Percentiles rank a stretch among this genome's conserved stretches.
Evolutionary conservation across 768 basidiomycete species (phyloP).

Genomic region (Saitozyma sp.): DNA sequence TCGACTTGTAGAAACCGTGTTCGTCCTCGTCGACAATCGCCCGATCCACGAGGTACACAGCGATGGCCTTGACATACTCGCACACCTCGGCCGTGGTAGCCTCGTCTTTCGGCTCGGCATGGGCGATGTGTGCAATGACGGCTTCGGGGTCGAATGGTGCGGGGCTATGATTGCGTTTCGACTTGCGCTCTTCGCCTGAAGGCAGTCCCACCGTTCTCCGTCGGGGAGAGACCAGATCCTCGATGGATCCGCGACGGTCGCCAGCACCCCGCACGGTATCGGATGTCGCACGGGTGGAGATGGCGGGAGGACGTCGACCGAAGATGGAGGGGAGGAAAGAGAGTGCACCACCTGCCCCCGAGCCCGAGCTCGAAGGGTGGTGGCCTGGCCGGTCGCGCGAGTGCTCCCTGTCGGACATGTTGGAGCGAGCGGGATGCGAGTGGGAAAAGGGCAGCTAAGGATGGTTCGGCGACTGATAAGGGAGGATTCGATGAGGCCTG

Average conservation of each 20-base stretch:
- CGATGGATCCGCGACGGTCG: slow-evolving; percentile 7
- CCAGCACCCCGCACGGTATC: slow-evolving; percentile 7
- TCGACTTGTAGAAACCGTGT: slow-evolving; percentile 7
- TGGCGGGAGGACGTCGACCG: slow-evolving; percentile 13
- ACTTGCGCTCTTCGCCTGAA: not conserved
- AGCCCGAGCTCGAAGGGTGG: slow-evolving; percentile 14
- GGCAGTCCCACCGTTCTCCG: not conserved
- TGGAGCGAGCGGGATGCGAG: not conserved
- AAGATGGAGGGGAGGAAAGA: slow-evolving; percentile 21
- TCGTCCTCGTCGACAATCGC: slow-evolving; percentile 14
- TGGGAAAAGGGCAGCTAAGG: too few relatives aligned
- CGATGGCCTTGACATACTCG: slow-evolving; percentile 36
- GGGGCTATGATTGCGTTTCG: slow-evolving; percentile 1
- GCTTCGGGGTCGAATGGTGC: slow-evolving; percentile 17
- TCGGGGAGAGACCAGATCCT: slow-evolving; percentile 4
- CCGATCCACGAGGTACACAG: slow-evolving; percentile 24
- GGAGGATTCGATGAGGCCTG: not conserved
- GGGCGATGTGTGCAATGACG: slow-evolving; percentile 19
- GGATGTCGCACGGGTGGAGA: slow-evolving; percentile 7
- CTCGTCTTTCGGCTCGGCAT: slow-evolving; percentile 13
- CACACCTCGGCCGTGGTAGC: slow-evolving; percentile 22
- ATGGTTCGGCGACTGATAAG: not conserved
- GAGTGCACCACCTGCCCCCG: slow-evolving; percentile 11
- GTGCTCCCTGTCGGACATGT: slow-evolving; percentile 26
- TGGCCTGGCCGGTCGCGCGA: slow-evolving; percentile 21